Conservation (phyloP, 208 protist species). For the Wallacemonas sp. region DNA sequence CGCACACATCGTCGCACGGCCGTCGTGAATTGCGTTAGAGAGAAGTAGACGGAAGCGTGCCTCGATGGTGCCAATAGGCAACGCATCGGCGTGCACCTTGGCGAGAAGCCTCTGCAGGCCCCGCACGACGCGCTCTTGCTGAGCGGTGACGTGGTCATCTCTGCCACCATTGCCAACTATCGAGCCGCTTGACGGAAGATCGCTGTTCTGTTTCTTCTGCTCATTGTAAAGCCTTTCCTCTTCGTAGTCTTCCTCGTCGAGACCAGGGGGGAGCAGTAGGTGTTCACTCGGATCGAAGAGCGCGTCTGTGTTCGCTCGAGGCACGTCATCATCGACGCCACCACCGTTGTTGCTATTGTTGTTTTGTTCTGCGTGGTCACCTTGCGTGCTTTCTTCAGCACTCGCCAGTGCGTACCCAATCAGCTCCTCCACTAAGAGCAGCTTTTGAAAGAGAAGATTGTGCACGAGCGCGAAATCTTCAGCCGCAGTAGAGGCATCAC, state of each 20-base stretch:
- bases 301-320: not conserved
- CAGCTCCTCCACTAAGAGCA: conserved; percentile 56
- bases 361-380: too few relatives aligned
- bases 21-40: not conserved
- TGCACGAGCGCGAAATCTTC: conserved; percentile 59
- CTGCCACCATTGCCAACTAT: too few relatives aligned
- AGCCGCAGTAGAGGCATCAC: conserved; percentile 39
- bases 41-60: conserved; percentile 24
- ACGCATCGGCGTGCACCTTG: conserved; percentile 48
- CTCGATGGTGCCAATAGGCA: conserved; percentile 40
- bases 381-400: conserved; percentile 25
- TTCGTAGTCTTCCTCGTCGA: conserved; percentile 57
- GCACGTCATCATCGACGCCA: not conserved
- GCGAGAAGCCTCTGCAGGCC: conserved; percentile 38
- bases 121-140: conserved; percentile 10
- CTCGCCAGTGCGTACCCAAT: conserved; percentile 30
- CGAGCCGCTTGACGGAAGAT: too few relatives aligned
- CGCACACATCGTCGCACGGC: not conserved
- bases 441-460: conserved; percentile 56
- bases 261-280: conserved; percentile 38
- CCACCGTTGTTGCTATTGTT: not conserved
- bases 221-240: conserved; percentile 29
- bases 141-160: not conserved
- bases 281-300: not conserved
- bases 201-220: conserved; percentile 15